These are phyloP conservation scores for Hemileia vastatrix DNA, from an alignment of 1,284 basidiomycete species.

Conservation along the genomic window DNA sequence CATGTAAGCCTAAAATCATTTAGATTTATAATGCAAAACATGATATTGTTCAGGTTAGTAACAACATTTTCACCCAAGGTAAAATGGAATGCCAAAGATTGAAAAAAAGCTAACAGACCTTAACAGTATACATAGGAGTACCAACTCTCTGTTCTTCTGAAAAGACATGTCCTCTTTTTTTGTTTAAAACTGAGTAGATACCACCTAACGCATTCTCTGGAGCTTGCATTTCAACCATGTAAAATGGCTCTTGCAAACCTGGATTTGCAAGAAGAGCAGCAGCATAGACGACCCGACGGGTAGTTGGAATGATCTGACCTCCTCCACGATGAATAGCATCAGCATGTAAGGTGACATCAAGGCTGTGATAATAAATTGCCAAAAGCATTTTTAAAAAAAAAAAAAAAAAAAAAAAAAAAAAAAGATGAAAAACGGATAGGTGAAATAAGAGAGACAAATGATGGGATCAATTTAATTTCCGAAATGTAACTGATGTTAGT, in stretches of 20 bases:
- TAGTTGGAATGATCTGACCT: conserved; percentile 93
- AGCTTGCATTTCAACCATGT: conserved; percentile 96
- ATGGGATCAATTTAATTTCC: too few species aligned
- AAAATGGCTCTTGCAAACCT: conserved; percentile 91
- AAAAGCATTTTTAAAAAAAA: neutral
- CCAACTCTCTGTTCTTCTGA: conserved; percentile 92
- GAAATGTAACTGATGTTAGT: neutral
- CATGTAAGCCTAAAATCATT: conserved; percentile 59
- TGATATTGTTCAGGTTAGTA: neutral
- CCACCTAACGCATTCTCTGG: conserved; percentile 96
- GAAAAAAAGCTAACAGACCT: conserved; percentile 46
- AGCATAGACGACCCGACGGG: conserved; percentile 93
- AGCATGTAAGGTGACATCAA: conserved; percentile 58
- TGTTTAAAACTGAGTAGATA: conserved; percentile 89
- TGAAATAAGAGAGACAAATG: neutral
- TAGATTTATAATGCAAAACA: neutral
- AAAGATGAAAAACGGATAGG: neutral
- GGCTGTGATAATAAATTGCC: neutral
- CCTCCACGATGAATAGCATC: conserved; percentile 99
- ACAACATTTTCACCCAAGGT: too few species aligned
- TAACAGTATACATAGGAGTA: conserved; percentile 99
- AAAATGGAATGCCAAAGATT: too few species aligned
- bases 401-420: too few species aligned
- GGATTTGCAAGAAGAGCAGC: conserved; percentile 85
- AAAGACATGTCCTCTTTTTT: conserved; percentile 97